phyloP scores from a whole-genome alignment of 352 stramenopile genomes.

The Halophytophthora batemanensis region DNA sequence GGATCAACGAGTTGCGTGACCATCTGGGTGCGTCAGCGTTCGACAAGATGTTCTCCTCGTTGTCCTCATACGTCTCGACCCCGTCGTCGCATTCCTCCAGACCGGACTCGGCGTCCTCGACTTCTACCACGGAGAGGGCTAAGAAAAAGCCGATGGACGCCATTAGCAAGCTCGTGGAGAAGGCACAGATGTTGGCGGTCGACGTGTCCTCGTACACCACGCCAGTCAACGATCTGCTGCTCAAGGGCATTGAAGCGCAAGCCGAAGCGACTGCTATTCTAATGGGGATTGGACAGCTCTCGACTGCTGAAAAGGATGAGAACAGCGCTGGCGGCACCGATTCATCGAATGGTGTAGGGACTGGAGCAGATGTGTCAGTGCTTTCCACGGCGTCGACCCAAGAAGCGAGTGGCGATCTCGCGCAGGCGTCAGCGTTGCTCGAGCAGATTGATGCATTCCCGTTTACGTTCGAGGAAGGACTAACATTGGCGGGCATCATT shows the following conservation, averaged over 20 bases:
- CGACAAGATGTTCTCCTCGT: conserved; percentile 55
- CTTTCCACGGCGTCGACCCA: conserved; percentile 1
- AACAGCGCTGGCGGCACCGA: conserved; percentile 3
- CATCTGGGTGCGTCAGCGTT: conserved; percentile 54
- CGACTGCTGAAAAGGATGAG: conserved; percentile 9
- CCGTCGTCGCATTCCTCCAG: conserved; percentile 24
- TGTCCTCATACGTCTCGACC: conserved; percentile 22
- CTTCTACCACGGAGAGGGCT: conserved; percentile 25
- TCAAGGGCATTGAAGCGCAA: conserved; percentile 40
- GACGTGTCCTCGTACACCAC: conserved; percentile 67
- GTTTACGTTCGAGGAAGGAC: conserved; percentile 70
- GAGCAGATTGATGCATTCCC: conserved; percentile 68
- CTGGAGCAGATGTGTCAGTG: conserved; percentile 1
- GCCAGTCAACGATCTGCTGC: conserved; percentile 53
- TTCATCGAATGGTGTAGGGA: conserved; percentile 9
- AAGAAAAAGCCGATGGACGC: conserved; percentile 68
- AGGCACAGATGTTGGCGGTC: conserved; percentile 52
- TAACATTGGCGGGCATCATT: conserved; percentile 54
- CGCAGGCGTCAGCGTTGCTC: conserved; percentile 48
- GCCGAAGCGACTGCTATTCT: conserved; percentile 52
- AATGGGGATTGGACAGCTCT: conserved; percentile 48
- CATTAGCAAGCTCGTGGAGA: conserved; percentile 64
- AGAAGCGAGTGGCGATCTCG: conserved; percentile 37
- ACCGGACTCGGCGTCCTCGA: conserved; percentile 13
- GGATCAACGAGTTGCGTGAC: conserved; percentile 76